Evolutionary conservation across 169 alveolate genomes (phyloP).

Genomic region (Blepharisma undulans): DNA sequence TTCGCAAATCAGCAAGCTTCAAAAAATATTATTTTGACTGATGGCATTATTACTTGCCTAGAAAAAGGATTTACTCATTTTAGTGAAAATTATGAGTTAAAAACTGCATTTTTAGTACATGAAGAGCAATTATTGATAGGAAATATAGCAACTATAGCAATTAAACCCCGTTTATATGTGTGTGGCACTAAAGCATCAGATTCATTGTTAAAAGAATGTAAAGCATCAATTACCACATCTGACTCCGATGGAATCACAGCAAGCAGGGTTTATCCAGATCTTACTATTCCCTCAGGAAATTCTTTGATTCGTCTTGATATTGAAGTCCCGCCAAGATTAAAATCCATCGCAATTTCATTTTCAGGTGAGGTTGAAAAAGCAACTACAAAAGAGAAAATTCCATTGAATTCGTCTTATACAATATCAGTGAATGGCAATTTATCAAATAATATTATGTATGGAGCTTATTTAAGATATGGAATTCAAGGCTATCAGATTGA

Average conservation of each 20-base stretch:
- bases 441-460: background rate
- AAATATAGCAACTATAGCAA: conserved; percentile 47
- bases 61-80: conserved; percentile 26
- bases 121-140: conserved; percentile 68
- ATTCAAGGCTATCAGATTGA: background rate
- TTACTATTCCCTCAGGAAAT: conserved; percentile 41
- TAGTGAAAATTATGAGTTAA: conserved; percentile 46
- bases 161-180: conserved; percentile 54
- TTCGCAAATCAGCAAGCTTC: conserved; percentile 6
- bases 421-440: background rate
- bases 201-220: conserved; percentile 44
- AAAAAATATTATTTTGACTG: conserved; percentile 39
- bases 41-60: conserved; percentile 48
- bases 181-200: conserved; percentile 51
- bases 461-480: background rate
- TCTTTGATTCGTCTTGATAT: conserved; percentile 48
- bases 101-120: conserved; percentile 41
- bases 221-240: conserved; percentile 44
- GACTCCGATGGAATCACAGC: conserved; percentile 52
- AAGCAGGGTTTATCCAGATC: conserved; percentile 46
- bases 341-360: conserved; percentile 13
- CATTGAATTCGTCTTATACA: background rate
- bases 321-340: conserved; percentile 73
- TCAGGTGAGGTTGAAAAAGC: conserved; percentile 38
- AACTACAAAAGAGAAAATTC: background rate